Percentiles rank a stretch among this genome's conserved stretches.
These are phyloP conservation scores for Halenospora varia DNA, from an alignment of 495 filamentous ascomycete genomes.

Conservation along the genomic window DNA sequence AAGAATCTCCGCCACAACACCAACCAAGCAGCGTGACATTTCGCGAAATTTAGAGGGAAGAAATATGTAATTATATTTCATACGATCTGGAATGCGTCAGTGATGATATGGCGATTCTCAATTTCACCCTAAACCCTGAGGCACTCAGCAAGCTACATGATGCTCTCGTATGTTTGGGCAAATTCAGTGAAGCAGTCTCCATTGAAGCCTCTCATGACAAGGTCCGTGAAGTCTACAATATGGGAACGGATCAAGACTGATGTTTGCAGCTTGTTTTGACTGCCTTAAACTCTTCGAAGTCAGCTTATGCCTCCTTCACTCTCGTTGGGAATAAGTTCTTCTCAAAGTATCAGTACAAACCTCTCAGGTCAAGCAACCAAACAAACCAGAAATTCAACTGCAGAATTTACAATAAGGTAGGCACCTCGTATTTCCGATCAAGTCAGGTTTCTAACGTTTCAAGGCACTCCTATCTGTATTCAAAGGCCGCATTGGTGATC, in stretches of 20 bases:
- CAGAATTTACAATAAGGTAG: conserved; percentile 66
- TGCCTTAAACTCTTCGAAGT: conserved; percentile 87
- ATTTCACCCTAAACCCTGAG: conserved; percentile 73
- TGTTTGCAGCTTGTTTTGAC: conserved; percentile 67
- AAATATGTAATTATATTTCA: neutral
- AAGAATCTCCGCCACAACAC: too few relatives aligned
- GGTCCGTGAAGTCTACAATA: conserved; percentile 38
- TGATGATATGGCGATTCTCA: conserved; percentile 60
- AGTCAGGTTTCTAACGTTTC: neutral
- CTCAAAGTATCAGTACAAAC: conserved; percentile 64
- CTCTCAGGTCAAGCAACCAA: conserved; percentile 24
- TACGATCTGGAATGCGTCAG: neutral
- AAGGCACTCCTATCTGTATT: conserved; percentile 74
- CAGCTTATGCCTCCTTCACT: conserved; percentile 80
- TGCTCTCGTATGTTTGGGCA: conserved; percentile 77
- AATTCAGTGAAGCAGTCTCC: conserved; percentile 87
- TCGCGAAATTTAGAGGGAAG: too few relatives aligned
- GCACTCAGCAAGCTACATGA: conserved; percentile 76
- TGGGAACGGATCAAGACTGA: conserved; percentile 4
- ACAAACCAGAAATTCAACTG: conserved; percentile 62
- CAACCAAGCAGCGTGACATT: too few relatives aligned
- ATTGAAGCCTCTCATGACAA: conserved; percentile 76
- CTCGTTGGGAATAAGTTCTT: conserved; percentile 78
- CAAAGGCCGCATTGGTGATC: conserved; percentile 55
- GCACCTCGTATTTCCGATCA: conserved; percentile 3